Evolutionary conservation across 2,329 filamentous ascomycete species (phyloP), one percentile per base, ranked within the genome.

Genomic region (Alternaria sp.): DNA sequence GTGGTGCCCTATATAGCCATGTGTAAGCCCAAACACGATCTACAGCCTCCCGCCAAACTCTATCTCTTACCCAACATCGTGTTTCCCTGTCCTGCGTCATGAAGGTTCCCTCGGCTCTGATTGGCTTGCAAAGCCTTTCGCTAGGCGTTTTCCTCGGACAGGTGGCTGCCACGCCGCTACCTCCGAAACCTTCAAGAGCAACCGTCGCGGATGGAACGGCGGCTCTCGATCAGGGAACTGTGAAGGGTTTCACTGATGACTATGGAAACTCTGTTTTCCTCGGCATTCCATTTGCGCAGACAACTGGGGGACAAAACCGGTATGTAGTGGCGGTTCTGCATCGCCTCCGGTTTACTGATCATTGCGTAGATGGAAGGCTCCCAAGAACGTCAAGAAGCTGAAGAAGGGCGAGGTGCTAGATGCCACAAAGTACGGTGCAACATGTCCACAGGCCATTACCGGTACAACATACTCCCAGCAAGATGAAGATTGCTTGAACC

Each of bases 401-500:
- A 59, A 59, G 44, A 56, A 50, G 43, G 56, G 63, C 15, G 50
- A 63, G 28, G 59, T 70, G 3, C 65, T 73, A 25, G 47, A 70
- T 54, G 71, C 71, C 23, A 67, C 65, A 18, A 53, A 65, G 33
- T 73, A 73, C 43, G 71, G 71, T 33, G 58, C 71, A 5, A 73
- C 71, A 41, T 73, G 71, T 50, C 71, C 71, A 11, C 71, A 73
- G 53, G 70, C 71, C 37, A 71, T 73, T 20, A 66, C 66, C 21
- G 69, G 68, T 25, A 67, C 68, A 11, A 51, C 59, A 10, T 73
- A 65, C 59, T 68, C 70, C 11, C 67, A 69, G 28, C 71, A 73
- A 49, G 64, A 58, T 28, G 71, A 73, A 45, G 79, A 83, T 33
- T 83, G 82, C 55, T 63, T 83, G 68, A 83, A 80, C 63, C 72